Base-by-base conservation (phyloP, 2,329 filamentous ascomycete genomes). In the Claviceps lovelessii region DNA sequence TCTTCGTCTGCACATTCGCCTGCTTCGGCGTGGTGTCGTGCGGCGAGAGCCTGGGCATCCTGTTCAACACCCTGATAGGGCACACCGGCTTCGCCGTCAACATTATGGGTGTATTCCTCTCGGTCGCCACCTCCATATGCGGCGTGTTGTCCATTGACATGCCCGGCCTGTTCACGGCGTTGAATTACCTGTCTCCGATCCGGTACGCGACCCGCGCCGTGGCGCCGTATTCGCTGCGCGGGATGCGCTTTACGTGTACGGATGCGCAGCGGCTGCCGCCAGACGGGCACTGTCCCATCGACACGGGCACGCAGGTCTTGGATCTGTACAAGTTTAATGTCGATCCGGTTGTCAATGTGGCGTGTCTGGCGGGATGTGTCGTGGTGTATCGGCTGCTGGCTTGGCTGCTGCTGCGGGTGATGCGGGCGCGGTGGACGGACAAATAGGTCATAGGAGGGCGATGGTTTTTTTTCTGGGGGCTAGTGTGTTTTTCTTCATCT, bases 81-180 rank as follows among this genome's bases (percentile, higher is more conserved):
- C 85, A 90, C 63, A 86, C 84, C 0, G 86, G 86, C 2, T 90
- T 90, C 65, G 84, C 85, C 0, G 80, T 90, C 56, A 88, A 87
- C 60, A 69, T 88, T 55, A 88, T 84, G 59, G 82, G 78, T 0
- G 76, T 88, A 46, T 73, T 90, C 19, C 73, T 90, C 4, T 83
- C 81, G 0, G 77, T 90, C 8, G 82, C 85, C 0, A 84, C 84
- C 61, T 78, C 82, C 62, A 86, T 90, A 76, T 78, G 79, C 0
- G 86, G 86, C 0, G 73, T 89, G 39, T 77, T 90, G 66, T 85
- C 80, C 55, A 82, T 88, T 59, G 71, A 83, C 61, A 82, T 89
- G 70, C 84, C 86, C 1, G 61, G 66, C 3, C 77, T 88, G 17
- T 78, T 89, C 49, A 72, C 81, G 58, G 81, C 76, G 0, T 76